These are phyloP conservation scores for Athelia sp. DNA, from an alignment of 1,284 basidiomycete species.

Conservation along the genomic window DNA sequence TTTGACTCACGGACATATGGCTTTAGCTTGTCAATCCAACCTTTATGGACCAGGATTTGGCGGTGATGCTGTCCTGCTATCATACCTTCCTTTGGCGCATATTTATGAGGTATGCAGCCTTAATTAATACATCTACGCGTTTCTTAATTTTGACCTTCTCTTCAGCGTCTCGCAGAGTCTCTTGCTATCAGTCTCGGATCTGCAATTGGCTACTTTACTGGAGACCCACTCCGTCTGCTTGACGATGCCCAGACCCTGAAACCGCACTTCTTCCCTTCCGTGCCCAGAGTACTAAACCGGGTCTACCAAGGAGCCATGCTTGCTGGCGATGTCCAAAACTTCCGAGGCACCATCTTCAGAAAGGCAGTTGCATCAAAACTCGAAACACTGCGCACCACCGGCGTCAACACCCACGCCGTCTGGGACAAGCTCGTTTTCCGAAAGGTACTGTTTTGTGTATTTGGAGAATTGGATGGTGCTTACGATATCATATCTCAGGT, in stretches of 20 bases:
- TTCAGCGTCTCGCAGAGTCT: too few relatives aligned
- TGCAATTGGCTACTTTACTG: too few relatives aligned
- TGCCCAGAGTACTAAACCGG: slow-evolving; percentile 18
- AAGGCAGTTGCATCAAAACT: slow-evolving; percentile 81
- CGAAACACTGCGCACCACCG: slow-evolving; percentile 68
- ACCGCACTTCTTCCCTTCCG: too few relatives aligned
- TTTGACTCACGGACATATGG: slow-evolving; percentile 75
- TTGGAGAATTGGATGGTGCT: slow-evolving; percentile 23
- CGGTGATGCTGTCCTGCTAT: slow-evolving; percentile 46
- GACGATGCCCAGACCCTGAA: too few relatives aligned
- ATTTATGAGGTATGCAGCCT: too few relatives aligned
- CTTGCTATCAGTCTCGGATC: too few relatives aligned
- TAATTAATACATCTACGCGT: too few relatives aligned
- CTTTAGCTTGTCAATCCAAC: slow-evolving; percentile 60
- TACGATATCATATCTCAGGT: slow-evolving; percentile 35
- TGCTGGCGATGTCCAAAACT: slow-evolving; percentile 74
- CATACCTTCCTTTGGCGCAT: slow-evolving; percentile 84
- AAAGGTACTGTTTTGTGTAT: slow-evolving; percentile 50
- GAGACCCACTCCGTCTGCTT: too few relatives aligned
- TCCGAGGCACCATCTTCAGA: slow-evolving; percentile 83
- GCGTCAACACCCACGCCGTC: slow-evolving; percentile 69
- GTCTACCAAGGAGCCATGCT: slow-evolving; percentile 46
- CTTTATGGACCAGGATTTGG: slow-evolving; percentile 49
- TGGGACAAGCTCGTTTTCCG: slow-evolving; percentile 93
- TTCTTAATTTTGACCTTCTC: too few relatives aligned